These are phyloP conservation scores for Paramyrothecium sp. DNA, from an alignment of 2,329 filamentous ascomycete genomes.

Conservation along the genomic window DNA sequence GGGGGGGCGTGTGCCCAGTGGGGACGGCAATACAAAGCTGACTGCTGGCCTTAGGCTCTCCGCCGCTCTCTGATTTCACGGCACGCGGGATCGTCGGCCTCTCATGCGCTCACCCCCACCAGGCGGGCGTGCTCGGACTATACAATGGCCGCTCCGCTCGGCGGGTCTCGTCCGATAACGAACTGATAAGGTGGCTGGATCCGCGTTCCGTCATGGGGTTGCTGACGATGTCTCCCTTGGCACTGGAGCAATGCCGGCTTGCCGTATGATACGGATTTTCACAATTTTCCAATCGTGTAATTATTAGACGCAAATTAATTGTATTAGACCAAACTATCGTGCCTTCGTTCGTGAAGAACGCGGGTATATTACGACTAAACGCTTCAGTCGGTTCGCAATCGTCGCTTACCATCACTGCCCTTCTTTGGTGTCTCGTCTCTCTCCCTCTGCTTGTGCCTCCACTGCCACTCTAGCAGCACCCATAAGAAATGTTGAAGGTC, in stretches of 20 bases:
- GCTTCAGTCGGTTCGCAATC: slow-evolving; percentile 17
- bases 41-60: slow-evolving; percentile 13
- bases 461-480: slow-evolving; percentile 87
- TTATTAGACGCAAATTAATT: not conserved
- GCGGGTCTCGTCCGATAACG: not conserved
- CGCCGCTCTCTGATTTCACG: not conserved
- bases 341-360: not conserved
- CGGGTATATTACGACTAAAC: slow-evolving; percentile 13
- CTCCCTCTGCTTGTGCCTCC: slow-evolving; percentile 58
- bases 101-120: too few species aligned
- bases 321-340: not conserved
- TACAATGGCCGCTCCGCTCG: not conserved
- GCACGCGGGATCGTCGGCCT: too few species aligned
- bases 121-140: too few species aligned
- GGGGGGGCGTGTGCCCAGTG: slow-evolving; percentile 7
- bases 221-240: not conserved
- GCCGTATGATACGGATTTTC: too few species aligned
- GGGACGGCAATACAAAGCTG: not conserved
- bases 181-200: not conserved
- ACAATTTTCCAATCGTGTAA: not conserved
- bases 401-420: slow-evolving; percentile 20
- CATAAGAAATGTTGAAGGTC: slow-evolving; percentile 91
- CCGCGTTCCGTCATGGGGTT: not conserved
- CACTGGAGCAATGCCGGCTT: not conserved
- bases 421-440: slow-evolving; percentile 45